Percentiles rank a stretch among this genome's conserved stretches.
These are phyloP conservation scores for Stemphylium vesicarium DNA, from an alignment of 2,329 filamentous ascomycete species.

Conservation along the genomic window DNA sequence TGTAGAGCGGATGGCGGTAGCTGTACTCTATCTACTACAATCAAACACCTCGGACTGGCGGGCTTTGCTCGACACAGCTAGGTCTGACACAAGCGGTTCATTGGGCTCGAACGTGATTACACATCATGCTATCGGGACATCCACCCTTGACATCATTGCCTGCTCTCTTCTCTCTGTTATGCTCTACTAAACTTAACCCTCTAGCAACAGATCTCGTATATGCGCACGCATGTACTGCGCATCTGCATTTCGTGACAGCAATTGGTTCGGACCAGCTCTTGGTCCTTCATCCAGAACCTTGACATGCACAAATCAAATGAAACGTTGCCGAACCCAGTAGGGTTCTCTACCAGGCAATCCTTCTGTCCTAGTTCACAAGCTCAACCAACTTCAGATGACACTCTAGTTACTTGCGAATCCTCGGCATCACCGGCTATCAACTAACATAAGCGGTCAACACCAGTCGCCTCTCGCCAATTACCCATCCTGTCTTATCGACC, in stretches of 20 bases:
- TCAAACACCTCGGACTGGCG: constrained; percentile 32
- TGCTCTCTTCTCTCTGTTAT: constrained; percentile 13
- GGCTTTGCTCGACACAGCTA: constrained; percentile 33
- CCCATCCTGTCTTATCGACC: constrained; percentile 31
- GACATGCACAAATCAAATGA: constrained; percentile 28
- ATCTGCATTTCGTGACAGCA: constrained; percentile 26
- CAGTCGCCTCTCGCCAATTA: constrained; percentile 32
- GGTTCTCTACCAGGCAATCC: constrained; percentile 31
- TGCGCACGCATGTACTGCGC: constrained; percentile 1
- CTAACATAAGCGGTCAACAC: constrained; percentile 30
- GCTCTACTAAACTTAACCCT: constrained; percentile 26
- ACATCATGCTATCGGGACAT: constrained; percentile 49
- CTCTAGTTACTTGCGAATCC: constrained; percentile 8
- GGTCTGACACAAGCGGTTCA: constrained; percentile 43
- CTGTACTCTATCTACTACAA: constrained; percentile 46
- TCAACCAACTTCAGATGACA: constrained; percentile 22
- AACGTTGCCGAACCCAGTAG: constrained; percentile 29
- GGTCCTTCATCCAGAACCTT: constrained; percentile 30
- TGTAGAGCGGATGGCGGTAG: constrained; percentile 46
- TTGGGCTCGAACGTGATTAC: constrained; percentile 48
- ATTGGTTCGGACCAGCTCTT: constrained; percentile 30
- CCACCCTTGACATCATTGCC: constrained; percentile 32
- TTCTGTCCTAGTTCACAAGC: constrained; percentile 26
- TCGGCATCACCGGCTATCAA: constrained; percentile 16
- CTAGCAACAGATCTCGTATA: constrained; percentile 23